Percentiles rank a stretch among this genome's conserved stretches.
phyloP scores from a whole-genome alignment of 768 basidiomycete genomes.

The Panellus pusillus region DNA sequence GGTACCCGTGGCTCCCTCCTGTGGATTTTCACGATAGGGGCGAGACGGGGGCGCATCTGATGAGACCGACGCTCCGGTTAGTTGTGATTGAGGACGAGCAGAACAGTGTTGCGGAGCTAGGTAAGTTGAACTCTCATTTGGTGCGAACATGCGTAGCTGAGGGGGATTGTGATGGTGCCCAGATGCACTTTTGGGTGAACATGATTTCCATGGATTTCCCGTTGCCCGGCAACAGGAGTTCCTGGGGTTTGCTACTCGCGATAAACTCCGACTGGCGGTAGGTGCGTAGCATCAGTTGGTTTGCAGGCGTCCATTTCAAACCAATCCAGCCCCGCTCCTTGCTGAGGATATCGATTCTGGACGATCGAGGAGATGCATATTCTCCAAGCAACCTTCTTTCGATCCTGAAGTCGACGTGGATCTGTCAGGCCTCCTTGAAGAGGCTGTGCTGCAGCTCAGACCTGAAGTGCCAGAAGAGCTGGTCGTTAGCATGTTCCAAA shows the following conservation, averaged over 20 bases:
- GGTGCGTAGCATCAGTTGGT: slow-evolving; percentile 27
- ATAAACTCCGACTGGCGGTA: slow-evolving; percentile 43
- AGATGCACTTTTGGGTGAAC: slow-evolving; percentile 43
- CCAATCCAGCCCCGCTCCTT: slow-evolving; percentile 23
- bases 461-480: slow-evolving; percentile 71
- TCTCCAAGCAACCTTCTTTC: slow-evolving; percentile 33
- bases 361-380: slow-evolving; percentile 40
- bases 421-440: slow-evolving; percentile 41
- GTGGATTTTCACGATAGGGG: slow-evolving; percentile 65
- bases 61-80: slow-evolving; percentile 53
- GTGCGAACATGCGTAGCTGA: neutral
- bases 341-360: slow-evolving; percentile 30
- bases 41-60: slow-evolving; percentile 58
- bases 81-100: slow-evolving; percentile 53
- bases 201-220: slow-evolving; percentile 64
- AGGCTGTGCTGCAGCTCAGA: slow-evolving; percentile 59
- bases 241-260: slow-evolving; percentile 62
- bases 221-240: slow-evolving; percentile 53
- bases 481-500: slow-evolving; percentile 75
- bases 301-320: neutral
- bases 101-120: slow-evolving; percentile 50
- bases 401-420: slow-evolving; percentile 35
- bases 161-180: slow-evolving; percentile 4
- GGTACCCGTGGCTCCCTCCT: slow-evolving; percentile 70
- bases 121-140: slow-evolving; percentile 25